Evolutionary conservation across 2,329 filamentous ascomycete species (phyloP).

Genomic region (Colletotrichum tofieldiae): DNA sequence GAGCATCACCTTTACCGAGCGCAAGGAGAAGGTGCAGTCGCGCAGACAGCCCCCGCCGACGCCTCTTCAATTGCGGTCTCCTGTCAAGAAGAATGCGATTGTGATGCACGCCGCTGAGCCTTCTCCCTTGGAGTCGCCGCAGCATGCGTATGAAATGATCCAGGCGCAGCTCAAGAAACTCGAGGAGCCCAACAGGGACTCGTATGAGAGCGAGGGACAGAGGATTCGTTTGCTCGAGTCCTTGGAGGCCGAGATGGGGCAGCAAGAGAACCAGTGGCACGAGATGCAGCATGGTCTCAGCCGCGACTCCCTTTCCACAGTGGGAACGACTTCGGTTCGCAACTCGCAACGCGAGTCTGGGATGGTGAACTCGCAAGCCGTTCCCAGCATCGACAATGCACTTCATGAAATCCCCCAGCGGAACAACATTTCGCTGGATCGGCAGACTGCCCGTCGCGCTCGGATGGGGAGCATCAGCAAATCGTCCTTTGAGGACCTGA

Average conservation of each 20-base stretch:
- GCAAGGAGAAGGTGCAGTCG: constrained; percentile 60
- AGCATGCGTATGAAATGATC: constrained; percentile 64
- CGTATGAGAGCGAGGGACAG: constrained; percentile 57
- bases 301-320: constrained; percentile 66
- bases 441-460: constrained; percentile 56
- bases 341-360: constrained; percentile 49
- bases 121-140: constrained; percentile 68
- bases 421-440: constrained; percentile 55
- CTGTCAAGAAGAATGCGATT: constrained; percentile 58
- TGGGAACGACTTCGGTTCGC: constrained; percentile 53
- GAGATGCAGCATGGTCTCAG: constrained; percentile 68
- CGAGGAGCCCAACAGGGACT: constrained; percentile 58
- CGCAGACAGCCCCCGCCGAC: constrained; percentile 71
- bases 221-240: constrained; percentile 69
- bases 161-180: constrained; percentile 67
- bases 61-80: constrained; percentile 66
- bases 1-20: constrained; percentile 71
- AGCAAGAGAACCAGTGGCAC: constrained; percentile 74
- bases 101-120: constrained; percentile 64
- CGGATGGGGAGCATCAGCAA: constrained; percentile 53
- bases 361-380: neutral
- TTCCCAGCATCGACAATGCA: constrained; percentile 38
- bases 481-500: constrained; percentile 47
- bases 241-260: constrained; percentile 74
- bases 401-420: constrained; percentile 42